A percentile compares a stretch with the other conserved stretches of the same genome.
phyloP scores from a whole-genome alignment of 345 rosid genomes.

The Reutealis trisperma region DNA sequence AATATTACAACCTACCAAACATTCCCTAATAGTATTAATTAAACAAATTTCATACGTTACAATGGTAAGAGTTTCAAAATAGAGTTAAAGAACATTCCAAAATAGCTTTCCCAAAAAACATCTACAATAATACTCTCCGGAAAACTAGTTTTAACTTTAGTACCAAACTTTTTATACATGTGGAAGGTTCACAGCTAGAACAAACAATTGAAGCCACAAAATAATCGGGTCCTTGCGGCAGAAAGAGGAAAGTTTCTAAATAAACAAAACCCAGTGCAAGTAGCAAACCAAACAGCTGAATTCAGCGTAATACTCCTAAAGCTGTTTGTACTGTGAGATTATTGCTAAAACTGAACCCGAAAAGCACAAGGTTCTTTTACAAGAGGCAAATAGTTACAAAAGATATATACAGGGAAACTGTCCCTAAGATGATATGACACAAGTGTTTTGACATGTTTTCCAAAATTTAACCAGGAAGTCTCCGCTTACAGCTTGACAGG shows the following conservation, averaged over 20 bases:
- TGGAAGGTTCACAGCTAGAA: neutral
- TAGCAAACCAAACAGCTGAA: neutral
- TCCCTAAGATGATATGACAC: neutral
- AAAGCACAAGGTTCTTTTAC: neutral
- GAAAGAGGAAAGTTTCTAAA: neutral
- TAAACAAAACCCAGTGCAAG: neutral
- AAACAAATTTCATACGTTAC: no score
- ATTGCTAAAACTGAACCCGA: neutral
- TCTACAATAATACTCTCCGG: no score
- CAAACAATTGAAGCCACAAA: neutral
- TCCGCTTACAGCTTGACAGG: neutral
- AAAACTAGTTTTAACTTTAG: no score
- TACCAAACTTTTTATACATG: no score
- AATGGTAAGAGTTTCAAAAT: no score
- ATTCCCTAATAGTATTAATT: no score
- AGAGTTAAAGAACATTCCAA: no score
- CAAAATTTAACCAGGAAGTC: neutral
- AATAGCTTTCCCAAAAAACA: no score
- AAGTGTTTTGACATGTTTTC: neutral
- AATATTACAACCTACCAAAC: no score
- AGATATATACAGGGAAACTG: neutral
- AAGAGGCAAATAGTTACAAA: neutral
- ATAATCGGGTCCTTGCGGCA: neutral
- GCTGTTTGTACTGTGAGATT: neutral
- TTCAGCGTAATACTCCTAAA: neutral